A percentile compares a stretch with the other conserved stretches of the same genome.
Conservation (phyloP, 2,329 filamentous ascomycete species). For the Pseudocercospora vitis region DNA sequence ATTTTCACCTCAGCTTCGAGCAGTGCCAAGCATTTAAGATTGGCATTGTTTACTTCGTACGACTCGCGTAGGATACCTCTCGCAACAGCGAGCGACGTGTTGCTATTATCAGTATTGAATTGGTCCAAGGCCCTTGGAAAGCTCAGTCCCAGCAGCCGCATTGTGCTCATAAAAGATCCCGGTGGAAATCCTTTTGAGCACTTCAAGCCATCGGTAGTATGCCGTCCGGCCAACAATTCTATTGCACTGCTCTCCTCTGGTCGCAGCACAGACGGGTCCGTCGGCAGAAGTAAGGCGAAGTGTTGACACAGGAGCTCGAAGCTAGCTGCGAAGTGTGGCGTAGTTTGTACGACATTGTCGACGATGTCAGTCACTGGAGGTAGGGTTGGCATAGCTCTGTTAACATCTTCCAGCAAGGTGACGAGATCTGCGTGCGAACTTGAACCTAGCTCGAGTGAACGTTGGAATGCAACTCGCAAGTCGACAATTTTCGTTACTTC, state of each 20-base stretch:
- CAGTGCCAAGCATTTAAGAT: slow-evolving; percentile 42
- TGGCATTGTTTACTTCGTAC: slow-evolving; percentile 37
- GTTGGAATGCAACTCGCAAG: slow-evolving; percentile 30
- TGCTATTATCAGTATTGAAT: too few species aligned
- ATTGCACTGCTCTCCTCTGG: slow-evolving; percentile 12
- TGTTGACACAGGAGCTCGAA: slow-evolving; percentile 50
- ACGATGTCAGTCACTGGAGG: slow-evolving; percentile 12
- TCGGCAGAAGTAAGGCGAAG: slow-evolving; percentile 18
- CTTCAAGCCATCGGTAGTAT: slow-evolving; percentile 8
- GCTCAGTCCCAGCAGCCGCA: slow-evolving; percentile 18
- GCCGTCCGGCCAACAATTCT: slow-evolving; percentile 22
- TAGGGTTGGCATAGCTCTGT: slow-evolving; percentile 14
- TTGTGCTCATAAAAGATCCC: not conserved
- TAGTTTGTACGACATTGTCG: slow-evolving; percentile 12
- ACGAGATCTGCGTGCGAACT: slow-evolving; percentile 19
- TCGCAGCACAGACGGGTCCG: not conserved
- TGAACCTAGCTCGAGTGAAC: slow-evolving; percentile 24
- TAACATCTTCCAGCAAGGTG: slow-evolving; percentile 23
- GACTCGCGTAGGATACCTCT: slow-evolving; percentile 12
- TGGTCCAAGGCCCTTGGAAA: too few species aligned
- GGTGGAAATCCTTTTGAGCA: not conserved
- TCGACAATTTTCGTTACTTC: slow-evolving; percentile 30
- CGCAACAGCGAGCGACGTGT: not conserved
- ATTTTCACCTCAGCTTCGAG: slow-evolving; percentile 44
- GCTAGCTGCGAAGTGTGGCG: slow-evolving; percentile 47